Evolutionary conservation across 2,329 filamentous ascomycete species (phyloP).

Genomic region (Arachnomyces sp.): DNA sequence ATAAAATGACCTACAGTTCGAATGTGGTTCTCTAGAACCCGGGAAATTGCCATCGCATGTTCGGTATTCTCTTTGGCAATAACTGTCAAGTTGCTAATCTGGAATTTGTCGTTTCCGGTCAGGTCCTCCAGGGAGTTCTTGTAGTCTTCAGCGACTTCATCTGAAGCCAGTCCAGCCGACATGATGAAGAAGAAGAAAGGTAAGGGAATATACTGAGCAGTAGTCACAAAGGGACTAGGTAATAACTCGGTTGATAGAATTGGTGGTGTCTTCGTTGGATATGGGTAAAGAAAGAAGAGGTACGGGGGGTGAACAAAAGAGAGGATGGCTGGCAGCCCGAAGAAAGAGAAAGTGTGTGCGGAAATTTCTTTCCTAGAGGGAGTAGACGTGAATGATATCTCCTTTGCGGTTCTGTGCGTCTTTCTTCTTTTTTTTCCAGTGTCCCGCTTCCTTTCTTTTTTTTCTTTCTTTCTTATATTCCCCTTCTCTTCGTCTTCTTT

Average conservation of each 20-base stretch:
- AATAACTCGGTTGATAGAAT: background rate
- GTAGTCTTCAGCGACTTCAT: slow-evolving; percentile 92
- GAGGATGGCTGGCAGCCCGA: slow-evolving; percentile 2
- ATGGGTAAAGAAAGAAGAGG: slow-evolving; percentile 7
- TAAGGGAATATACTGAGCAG: slow-evolving; percentile 15
- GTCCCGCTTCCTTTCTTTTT: slow-evolving; percentile 10
- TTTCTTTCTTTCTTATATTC: slow-evolving; percentile 11
- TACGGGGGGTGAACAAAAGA: slow-evolving; percentile 6
- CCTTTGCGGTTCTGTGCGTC: slow-evolving; percentile 1
- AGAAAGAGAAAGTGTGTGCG: slow-evolving; percentile 1
- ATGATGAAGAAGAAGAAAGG: slow-evolving; percentile 39
- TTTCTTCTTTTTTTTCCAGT: slow-evolving; percentile 9
- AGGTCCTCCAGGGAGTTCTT: slow-evolving; percentile 87
- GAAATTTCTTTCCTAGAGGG: slow-evolving; percentile 6
- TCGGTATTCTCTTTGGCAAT: slow-evolving; percentile 97
- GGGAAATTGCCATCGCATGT: slow-evolving; percentile 86
- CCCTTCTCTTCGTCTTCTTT: slow-evolving; percentile 14
- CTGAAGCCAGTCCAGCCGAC: slow-evolving; percentile 55
- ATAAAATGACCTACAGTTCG: slow-evolving; percentile 64
- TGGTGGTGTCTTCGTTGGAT: background rate
- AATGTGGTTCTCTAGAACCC: slow-evolving; percentile 86
- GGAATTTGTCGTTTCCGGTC: slow-evolving; percentile 80
- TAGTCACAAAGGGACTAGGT: background rate
- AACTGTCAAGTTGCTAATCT: slow-evolving; percentile 94
- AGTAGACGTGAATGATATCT: slow-evolving; percentile 10